These are phyloP conservation scores for Colletotrichum sp. DNA, from an alignment of 2,329 filamentous ascomycete species.

Conservation along the genomic window DNA sequence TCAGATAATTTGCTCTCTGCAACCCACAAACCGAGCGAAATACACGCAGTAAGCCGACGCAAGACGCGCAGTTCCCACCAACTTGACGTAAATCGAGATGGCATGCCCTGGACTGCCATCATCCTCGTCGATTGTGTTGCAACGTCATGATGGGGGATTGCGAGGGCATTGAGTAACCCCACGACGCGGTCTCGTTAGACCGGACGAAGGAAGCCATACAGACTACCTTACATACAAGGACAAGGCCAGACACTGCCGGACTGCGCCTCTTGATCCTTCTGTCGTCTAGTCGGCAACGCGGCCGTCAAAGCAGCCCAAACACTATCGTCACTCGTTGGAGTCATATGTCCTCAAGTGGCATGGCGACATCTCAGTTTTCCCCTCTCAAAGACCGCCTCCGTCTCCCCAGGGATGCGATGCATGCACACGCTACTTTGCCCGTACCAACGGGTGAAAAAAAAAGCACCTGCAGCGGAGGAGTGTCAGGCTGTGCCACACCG, in stretches of 20 bases:
- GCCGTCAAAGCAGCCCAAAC: background rate
- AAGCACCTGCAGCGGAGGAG: background rate
- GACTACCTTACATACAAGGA: background rate
- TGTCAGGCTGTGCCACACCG: conserved; percentile 12
- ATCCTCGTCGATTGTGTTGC: background rate
- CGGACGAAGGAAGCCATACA: background rate
- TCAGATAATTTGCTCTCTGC: conserved; percentile 16
- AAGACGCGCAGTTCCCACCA: conserved; percentile 3
- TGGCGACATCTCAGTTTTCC: background rate
- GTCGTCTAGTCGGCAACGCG: background rate
- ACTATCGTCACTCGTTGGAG: background rate
- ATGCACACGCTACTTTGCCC: background rate
- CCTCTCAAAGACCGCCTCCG: background rate
- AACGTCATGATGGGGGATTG: background rate
- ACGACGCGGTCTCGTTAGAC: background rate
- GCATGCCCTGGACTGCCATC: background rate
- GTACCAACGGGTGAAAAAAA: background rate
- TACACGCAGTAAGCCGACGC: background rate
- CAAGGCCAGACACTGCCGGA: background rate
- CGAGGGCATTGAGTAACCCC: background rate
- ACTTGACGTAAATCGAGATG: background rate
- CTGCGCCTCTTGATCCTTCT: background rate
- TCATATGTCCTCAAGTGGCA: background rate
- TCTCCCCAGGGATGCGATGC: background rate
- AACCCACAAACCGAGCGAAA: conserved; percentile 7